Base-by-base conservation (phyloP, 2,329 filamentous ascomycete species). In the Botrytis sinoallii region DNA sequence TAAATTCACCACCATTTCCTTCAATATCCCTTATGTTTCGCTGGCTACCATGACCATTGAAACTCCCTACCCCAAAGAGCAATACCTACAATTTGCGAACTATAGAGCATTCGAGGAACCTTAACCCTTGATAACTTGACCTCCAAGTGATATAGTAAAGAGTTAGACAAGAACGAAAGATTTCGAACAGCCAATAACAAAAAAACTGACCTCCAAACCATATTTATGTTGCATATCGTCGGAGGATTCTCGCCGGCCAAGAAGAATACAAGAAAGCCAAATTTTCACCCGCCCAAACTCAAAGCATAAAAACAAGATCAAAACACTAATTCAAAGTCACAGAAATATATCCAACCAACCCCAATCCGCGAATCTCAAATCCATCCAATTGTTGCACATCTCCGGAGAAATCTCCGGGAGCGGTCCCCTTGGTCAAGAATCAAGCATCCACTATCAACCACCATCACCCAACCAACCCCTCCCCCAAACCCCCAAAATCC, bases 31-130 rank as follows among this genome's bases (percentile, higher is more conserved):
- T 57, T 7, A 3, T 1, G 4, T 18, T 8, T 57, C 2, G 8
- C 4, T 1, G 3, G 14, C 3, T 8, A 57, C 7, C 3, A 16
- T 18, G 2, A 29, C n/a, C n/a, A 0, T 32, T 14, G 7, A 1
- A 4, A 9, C n/a, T 2, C 9, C 1, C 9, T 32, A 16, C n/a
- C 52, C 52, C 12, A 55, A 29, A 55, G 18, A 57, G n/a, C n/a
- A 29, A 57, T 29, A 4, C 52, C 14, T 8, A 18, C 2, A 57
- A 1, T 57, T 18, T 29, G 1, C n/a, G 3, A 29, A 1, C n/a
- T 32, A 0, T 29, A 7, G 14, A 57, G 3, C 29, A 55, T 18
- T 18, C 3, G 9, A 18, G n/a, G 0, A 29, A 9, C 8, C 3
- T 3, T 0, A 14, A 8, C 4, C 14, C 52, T 57, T 18, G 14